Conservation (phyloP, 164 flowering plant species). For the Vitis labrusca region DNA sequence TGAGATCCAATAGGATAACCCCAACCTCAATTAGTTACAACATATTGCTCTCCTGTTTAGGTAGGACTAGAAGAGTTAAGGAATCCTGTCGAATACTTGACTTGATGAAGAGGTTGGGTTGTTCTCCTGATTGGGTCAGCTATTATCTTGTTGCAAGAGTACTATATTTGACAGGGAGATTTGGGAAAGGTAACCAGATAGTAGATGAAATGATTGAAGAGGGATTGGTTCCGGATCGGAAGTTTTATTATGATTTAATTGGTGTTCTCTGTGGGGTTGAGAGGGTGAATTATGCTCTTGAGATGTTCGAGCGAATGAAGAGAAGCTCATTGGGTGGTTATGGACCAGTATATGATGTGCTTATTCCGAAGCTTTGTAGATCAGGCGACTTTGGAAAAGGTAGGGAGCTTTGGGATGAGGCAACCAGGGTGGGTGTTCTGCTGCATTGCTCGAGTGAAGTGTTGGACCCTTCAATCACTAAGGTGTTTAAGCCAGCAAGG, state of each 20-base stretch:
- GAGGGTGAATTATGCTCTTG: conserved; percentile 58
- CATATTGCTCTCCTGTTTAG: conserved; percentile 68
- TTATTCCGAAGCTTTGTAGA: conserved; percentile 72
- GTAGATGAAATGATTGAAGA: conserved; percentile 61
- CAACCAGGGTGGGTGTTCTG: conserved; percentile 41
- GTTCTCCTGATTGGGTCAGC: conserved; percentile 68
- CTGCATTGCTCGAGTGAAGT: conserved; percentile 54
- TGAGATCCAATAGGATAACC: conserved; percentile 47
- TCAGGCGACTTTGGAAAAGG: conserved; percentile 72
- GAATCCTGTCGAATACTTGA: conserved; percentile 51
- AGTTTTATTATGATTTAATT: conserved; percentile 67
- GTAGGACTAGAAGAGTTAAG: conserved; percentile 69
- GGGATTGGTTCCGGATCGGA: conserved; percentile 49
- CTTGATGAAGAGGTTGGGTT: conserved; percentile 51
- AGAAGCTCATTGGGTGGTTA: conserved; percentile 43
- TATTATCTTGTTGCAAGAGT: conserved; percentile 72
- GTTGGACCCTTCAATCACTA: conserved; percentile 56
- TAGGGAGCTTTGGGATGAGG: conserved; percentile 78
- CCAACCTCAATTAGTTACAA: conserved; percentile 63
- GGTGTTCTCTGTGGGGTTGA: conserved; percentile 75
- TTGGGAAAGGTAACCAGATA: conserved; percentile 63
- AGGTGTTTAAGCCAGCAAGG: conserved; percentile 52
- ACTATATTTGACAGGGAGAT: conserved; percentile 60
- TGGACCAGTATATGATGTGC: conserved; percentile 75
- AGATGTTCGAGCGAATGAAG: conserved; percentile 65